These are phyloP conservation scores for Trichoderma endophyticum DNA, from an alignment of 2,329 filamentous ascomycete species.

Conservation along the genomic window DNA sequence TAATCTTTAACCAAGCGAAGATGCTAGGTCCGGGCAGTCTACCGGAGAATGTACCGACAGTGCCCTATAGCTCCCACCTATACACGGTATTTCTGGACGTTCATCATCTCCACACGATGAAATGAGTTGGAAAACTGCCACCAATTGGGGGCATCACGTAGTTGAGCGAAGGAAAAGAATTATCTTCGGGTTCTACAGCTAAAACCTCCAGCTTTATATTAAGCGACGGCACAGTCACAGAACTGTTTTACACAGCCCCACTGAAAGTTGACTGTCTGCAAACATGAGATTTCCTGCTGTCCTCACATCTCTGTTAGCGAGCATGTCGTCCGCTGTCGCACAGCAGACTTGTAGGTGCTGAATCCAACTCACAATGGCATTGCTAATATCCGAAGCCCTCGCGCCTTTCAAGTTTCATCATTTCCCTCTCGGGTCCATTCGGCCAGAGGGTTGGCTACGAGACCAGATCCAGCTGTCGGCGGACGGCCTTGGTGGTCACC, in stretches of 20 bases:
- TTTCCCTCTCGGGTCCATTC: background rate
- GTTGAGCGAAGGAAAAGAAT: background rate
- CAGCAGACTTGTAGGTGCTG: background rate
- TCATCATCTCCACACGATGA: background rate
- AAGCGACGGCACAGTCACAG: background rate
- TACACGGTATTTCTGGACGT: background rate
- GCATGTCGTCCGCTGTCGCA: background rate
- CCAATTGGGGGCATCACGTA: background rate
- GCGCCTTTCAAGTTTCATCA: background rate
- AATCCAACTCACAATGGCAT: background rate
- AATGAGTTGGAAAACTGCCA: background rate
- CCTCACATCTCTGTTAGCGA: background rate
- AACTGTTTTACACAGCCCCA: background rate
- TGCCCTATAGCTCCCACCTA: background rate
- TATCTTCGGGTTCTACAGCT: background rate
- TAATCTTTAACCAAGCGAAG: background rate
- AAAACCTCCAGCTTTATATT: background rate
- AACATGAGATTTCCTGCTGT: background rate
- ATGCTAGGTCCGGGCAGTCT: background rate
- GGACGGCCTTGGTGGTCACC: background rate
- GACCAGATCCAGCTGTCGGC: background rate
- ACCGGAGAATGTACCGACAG: background rate
- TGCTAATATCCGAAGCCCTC: background rate
- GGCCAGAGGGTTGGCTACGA: background rate
- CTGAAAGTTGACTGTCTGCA: background rate